Percentiles rank a stretch among this genome's conserved stretches.
Conservation (phyloP, 257 asterid genomes). For the Dorcoceras hygrometricum region DNA sequence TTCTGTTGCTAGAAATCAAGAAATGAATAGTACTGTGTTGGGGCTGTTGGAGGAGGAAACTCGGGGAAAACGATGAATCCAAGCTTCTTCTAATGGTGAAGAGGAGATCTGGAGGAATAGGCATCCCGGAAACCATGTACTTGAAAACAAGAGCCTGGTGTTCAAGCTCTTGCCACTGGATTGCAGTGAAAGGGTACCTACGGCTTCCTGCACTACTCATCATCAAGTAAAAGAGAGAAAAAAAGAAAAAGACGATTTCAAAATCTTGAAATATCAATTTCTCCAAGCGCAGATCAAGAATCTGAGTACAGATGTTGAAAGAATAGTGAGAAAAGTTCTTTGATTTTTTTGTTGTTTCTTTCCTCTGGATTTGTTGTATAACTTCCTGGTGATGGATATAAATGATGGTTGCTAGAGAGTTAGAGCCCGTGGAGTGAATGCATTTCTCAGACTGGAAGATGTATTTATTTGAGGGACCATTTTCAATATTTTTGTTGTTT, state of each 20-base stretch:
- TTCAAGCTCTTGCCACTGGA: constrained; percentile 94
- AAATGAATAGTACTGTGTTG: constrained; percentile 33
- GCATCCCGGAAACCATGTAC: constrained; percentile 79
- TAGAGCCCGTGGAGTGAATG: constrained; percentile 21
- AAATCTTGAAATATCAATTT: neutral
- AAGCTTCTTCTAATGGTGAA: constrained; percentile 60
- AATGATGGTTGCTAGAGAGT: neutral
- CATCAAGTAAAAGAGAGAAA: too few relatives aligned
- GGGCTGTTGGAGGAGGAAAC: constrained; percentile 58
- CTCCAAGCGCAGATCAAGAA: neutral
- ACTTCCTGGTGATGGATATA: neutral
- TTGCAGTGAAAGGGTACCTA: constrained; percentile 71
- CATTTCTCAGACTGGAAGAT: constrained; percentile 33
- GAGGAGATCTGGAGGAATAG: constrained; percentile 92
- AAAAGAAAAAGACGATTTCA: too few relatives aligned
- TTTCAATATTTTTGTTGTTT: constrained; percentile 23
- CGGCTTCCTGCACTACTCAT: constrained; percentile 44
- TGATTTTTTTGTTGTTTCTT: too few relatives aligned
- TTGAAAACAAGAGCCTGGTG: constrained; percentile 91
- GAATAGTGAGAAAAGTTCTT: neutral
- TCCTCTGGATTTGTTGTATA: neutral
- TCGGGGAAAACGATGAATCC: constrained; percentile 62
- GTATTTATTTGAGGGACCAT: constrained; percentile 85
- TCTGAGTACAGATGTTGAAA: neutral
- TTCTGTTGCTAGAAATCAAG: neutral